A percentile compares a stretch with the other conserved stretches of the same genome.
Conservation (phyloP, 768 basidiomycete genomes). For the Tulasnella calospora region DNA sequence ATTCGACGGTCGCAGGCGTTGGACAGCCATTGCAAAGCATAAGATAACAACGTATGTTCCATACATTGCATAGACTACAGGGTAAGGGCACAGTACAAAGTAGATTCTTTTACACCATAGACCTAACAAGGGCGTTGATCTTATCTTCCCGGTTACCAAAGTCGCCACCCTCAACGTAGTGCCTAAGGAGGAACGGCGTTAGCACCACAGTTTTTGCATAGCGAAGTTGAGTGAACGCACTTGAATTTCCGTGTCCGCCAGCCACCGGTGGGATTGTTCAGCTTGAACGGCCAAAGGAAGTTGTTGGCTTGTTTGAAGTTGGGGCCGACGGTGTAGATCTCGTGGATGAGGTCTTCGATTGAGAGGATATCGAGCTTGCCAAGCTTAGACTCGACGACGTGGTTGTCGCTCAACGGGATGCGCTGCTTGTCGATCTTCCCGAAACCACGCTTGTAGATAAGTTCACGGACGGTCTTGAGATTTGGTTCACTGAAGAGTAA, state of each 20-base stretch:
- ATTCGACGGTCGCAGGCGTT: background rate
- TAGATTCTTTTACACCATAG: slow-evolving; percentile 66
- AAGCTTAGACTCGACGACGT: slow-evolving; percentile 82
- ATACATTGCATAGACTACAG: background rate
- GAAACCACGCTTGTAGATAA: slow-evolving; percentile 99
- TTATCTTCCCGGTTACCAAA: slow-evolving; percentile 93
- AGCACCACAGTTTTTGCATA: background rate
- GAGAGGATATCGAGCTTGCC: slow-evolving; percentile 95
- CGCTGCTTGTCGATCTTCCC: slow-evolving; percentile 98
- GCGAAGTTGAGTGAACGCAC: slow-evolving; percentile 28
- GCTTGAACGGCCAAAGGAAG: slow-evolving; percentile 99
- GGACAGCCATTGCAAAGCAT: background rate
- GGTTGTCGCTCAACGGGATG: slow-evolving; percentile 90
- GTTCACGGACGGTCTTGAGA: slow-evolving; percentile 91
- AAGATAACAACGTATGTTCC: background rate
- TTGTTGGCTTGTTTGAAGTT: slow-evolving; percentile 98
- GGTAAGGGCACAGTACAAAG: background rate
- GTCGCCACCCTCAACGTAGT: slow-evolving; percentile 93
- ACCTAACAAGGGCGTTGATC: slow-evolving; percentile 96
- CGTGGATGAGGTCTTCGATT: slow-evolving; percentile 95
- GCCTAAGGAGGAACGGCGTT: slow-evolving; percentile 34
- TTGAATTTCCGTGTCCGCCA: slow-evolving; percentile 98
- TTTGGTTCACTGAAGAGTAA: slow-evolving; percentile 73
- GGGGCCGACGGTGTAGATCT: slow-evolving; percentile 90
- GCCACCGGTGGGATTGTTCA: slow-evolving; percentile 97